A percentile compares a stretch with the other conserved stretches of the same genome.
Conservation (phyloP, 1,139 yeast species). For the Pichia sp. region DNA sequence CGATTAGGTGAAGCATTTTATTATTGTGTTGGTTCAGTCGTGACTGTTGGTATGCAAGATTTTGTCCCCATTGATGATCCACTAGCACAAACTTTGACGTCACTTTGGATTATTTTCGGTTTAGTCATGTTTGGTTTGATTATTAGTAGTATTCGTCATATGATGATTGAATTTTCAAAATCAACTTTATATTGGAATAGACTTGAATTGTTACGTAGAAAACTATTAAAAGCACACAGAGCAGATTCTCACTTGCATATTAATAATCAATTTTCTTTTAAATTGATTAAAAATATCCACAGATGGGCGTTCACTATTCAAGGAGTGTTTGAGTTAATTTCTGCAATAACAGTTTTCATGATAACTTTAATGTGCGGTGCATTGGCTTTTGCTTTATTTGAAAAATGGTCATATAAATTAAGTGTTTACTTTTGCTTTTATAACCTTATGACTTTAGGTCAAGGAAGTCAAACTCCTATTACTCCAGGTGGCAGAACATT, state of each 20-base stretch:
- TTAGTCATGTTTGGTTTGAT: constrained; percentile 67
- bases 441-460: constrained; percentile 76
- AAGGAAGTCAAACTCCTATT: constrained; percentile 67
- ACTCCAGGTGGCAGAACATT: constrained; percentile 63
- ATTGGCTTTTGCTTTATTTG: constrained; percentile 49
- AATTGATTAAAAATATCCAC: constrained; percentile 34
- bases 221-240: constrained; percentile 16
- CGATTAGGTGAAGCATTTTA: constrained; percentile 61
- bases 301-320: constrained; percentile 15
- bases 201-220: constrained; percentile 34
- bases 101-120: constrained; percentile 63
- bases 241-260: background rate
- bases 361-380: constrained; percentile 72
- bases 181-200: constrained; percentile 62
- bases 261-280: constrained; percentile 42
- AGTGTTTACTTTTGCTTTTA: constrained; percentile 68
- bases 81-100: constrained; percentile 47
- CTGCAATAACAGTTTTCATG: constrained; percentile 43
- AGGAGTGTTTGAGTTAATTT: constrained; percentile 31
- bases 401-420: constrained; percentile 64
- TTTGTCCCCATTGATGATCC: constrained; percentile 41
- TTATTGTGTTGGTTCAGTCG: constrained; percentile 61
- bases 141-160: constrained; percentile 60
- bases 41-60: constrained; percentile 81
- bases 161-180: constrained; percentile 52